Conservation (phyloP, 108 stramenopile species). For the Epithemia pelagica region DNA sequence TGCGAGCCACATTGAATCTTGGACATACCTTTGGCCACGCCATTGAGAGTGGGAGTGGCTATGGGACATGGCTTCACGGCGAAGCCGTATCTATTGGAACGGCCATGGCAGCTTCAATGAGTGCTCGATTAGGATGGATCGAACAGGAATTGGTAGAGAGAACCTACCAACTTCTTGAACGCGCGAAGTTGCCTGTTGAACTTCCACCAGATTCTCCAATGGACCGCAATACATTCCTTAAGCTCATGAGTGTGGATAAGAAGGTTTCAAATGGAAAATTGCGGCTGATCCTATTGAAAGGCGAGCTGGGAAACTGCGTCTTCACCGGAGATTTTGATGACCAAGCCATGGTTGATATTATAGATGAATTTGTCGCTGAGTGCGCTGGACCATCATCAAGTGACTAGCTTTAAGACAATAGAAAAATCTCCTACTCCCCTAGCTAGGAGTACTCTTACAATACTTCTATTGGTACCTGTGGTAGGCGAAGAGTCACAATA, state of each 20-base stretch:
- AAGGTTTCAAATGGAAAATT: slow-evolving; percentile 88
- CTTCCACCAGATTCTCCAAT: slow-evolving; percentile 78
- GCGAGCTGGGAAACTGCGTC: slow-evolving; percentile 70
- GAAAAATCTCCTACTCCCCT: too few species aligned
- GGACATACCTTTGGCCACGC: slow-evolving; percentile 99
- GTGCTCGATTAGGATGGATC: slow-evolving; percentile 85
- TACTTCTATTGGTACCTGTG: too few species aligned
- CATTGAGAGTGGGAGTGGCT: slow-evolving; percentile 92
- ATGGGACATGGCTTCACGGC: slow-evolving; percentile 93
- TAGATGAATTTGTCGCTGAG: slow-evolving; percentile 82
- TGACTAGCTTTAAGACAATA: too few species aligned
- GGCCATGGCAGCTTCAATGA: slow-evolving; percentile 92
- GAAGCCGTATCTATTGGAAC: slow-evolving; percentile 97
- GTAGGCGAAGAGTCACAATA: too few species aligned
- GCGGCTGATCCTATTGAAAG: slow-evolving; percentile 71
- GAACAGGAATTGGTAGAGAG: slow-evolving; percentile 50
- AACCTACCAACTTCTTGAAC: slow-evolving; percentile 53
- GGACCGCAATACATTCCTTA: slow-evolving; percentile 60
- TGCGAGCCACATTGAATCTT: slow-evolving; percentile 94
- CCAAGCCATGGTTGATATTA: slow-evolving; percentile 69
- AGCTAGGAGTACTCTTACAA: too few species aligned
- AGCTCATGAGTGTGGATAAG: slow-evolving; percentile 87
- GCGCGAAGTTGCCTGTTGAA: slow-evolving; percentile 62
- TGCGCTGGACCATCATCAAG: slow-evolving; percentile 24
- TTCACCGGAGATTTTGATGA: slow-evolving; percentile 88